phyloP scores from a whole-genome alignment of 225 moss, liverwort and hornwort species.

The Climacium dendroides region DNA sequence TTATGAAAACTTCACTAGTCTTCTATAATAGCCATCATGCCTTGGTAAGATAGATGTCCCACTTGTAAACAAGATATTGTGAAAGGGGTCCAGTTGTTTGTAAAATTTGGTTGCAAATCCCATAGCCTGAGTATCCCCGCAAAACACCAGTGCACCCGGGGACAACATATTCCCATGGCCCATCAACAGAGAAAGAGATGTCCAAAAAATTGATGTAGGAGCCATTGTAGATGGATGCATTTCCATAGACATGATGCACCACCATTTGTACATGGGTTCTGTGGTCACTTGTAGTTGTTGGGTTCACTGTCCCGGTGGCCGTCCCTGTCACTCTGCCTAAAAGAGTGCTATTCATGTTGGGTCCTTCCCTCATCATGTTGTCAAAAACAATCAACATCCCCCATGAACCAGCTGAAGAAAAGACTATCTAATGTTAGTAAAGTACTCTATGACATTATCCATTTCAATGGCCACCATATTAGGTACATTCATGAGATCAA shows the following conservation, averaged over 20 bases:
- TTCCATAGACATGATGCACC: not conserved
- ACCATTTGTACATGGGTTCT: too few relatives aligned
- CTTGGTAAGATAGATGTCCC: not conserved
- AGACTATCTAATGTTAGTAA: too few relatives aligned
- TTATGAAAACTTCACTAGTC: not conserved
- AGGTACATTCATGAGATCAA: too few relatives aligned
- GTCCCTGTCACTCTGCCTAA: too few relatives aligned
- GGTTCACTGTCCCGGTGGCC: not conserved
- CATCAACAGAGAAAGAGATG: not conserved
- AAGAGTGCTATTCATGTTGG: too few relatives aligned
- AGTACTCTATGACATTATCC: too few relatives aligned
- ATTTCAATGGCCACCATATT: too few relatives aligned
- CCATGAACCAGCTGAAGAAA: too few relatives aligned
- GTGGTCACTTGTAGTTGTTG: not conserved
- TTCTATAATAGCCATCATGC: not conserved
- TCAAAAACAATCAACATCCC: too few relatives aligned
- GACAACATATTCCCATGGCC: not conserved
- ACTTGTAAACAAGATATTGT: not conserved
- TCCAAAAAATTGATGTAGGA: not conserved
- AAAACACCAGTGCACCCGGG: not conserved
- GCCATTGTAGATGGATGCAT: too few relatives aligned
- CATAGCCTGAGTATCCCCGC: not conserved
- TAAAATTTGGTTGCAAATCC: not conserved
- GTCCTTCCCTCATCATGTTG: too few relatives aligned
- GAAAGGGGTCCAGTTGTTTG: too few relatives aligned